Evolutionary conservation across 2,329 filamentous ascomycete species (phyloP).

Genomic region (Fusarium bactridioides): DNA sequence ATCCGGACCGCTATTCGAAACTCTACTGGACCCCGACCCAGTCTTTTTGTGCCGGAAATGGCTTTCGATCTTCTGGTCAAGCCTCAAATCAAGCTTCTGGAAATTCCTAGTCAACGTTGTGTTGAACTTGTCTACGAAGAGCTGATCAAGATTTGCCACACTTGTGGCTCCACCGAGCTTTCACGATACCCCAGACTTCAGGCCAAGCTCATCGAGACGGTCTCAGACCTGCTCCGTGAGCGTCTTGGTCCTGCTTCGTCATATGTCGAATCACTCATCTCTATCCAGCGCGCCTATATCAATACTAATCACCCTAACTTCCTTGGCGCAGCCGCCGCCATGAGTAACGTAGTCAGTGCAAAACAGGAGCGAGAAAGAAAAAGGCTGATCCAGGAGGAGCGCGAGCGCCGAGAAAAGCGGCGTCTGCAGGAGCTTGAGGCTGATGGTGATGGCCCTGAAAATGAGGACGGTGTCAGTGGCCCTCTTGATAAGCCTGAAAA

Average conservation of each 20-base stretch:
- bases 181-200: constrained; percentile 91
- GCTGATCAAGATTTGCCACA: constrained; percentile 99
- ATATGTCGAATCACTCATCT: constrained; percentile 96
- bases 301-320: constrained; percentile 99
- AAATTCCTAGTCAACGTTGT: constrained; percentile 93
- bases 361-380: constrained; percentile 95
- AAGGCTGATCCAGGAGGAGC: constrained; percentile 79
- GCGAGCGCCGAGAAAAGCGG: constrained; percentile 83
- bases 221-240: constrained; percentile 93
- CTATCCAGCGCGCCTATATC: constrained; percentile 97
- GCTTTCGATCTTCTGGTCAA: constrained; percentile 98
- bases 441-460: constrained; percentile 77
- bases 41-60: constrained; percentile 95
- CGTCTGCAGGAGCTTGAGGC: constrained; percentile 83
- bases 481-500: constrained; percentile 60
- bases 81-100: constrained; percentile 96
- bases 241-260: constrained; percentile 85
- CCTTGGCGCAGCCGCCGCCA: constrained; percentile 92
- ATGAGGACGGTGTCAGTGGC: constrained; percentile 57
- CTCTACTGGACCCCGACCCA: constrained; percentile 93
- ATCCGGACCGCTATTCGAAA: constrained; percentile 98
- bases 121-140: constrained; percentile 99
- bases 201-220: constrained; percentile 96
- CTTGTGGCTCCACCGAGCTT: constrained; percentile 93
- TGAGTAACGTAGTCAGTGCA: constrained; percentile 94